A percentile compares a stretch with the other conserved stretches of the same genome.
Conservation (phyloP, 768 basidiomycete species). For the Xanthoconium purpureum region DNA sequence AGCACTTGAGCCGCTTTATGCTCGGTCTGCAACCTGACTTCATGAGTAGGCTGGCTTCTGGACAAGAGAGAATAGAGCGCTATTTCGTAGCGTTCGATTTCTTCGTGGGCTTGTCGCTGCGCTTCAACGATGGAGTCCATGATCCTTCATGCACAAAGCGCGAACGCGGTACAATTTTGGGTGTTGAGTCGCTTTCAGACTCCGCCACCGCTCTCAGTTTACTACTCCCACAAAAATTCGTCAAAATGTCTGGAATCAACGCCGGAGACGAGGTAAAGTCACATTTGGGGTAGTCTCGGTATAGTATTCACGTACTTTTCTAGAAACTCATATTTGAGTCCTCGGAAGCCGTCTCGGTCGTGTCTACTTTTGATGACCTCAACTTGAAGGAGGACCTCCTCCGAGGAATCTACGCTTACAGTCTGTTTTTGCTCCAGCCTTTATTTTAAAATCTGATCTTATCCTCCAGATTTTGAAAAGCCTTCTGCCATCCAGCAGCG, state of each 20-base stretch:
- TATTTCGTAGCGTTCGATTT: conserved; percentile 87
- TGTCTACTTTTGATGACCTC: conserved; percentile 88
- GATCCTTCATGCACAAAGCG: neutral
- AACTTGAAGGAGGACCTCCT: conserved; percentile 92
- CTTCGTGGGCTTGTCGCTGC: conserved; percentile 95
- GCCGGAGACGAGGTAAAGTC: conserved; percentile 74
- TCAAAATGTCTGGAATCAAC: conserved; percentile 77
- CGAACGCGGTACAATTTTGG: neutral
- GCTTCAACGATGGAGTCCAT: conserved; percentile 96
- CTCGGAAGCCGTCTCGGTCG: conserved; percentile 84
- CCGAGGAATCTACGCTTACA: conserved; percentile 97
- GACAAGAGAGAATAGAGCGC: conserved; percentile 84
- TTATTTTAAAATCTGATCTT: conserved; percentile 2
- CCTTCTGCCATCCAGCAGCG: conserved; percentile 99
- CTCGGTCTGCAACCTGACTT: conserved; percentile 67
- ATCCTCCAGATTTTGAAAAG: conserved; percentile 80
- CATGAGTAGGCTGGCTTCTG: conserved; percentile 58
- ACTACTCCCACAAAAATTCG: conserved; percentile 34
- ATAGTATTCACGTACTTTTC: neutral
- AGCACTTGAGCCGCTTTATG: conserved; percentile 91
- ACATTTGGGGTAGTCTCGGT: conserved; percentile 16
- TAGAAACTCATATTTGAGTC: conserved; percentile 96
- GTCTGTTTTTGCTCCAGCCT: conserved; percentile 42
- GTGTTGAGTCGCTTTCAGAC: conserved; percentile 43
- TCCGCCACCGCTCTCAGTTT: conserved; percentile 40